Evolutionary conservation across 805 yeast species (phyloP), one percentile per base, ranked within the genome.

Genomic region (Saccharomycopsis fermentans): DNA sequence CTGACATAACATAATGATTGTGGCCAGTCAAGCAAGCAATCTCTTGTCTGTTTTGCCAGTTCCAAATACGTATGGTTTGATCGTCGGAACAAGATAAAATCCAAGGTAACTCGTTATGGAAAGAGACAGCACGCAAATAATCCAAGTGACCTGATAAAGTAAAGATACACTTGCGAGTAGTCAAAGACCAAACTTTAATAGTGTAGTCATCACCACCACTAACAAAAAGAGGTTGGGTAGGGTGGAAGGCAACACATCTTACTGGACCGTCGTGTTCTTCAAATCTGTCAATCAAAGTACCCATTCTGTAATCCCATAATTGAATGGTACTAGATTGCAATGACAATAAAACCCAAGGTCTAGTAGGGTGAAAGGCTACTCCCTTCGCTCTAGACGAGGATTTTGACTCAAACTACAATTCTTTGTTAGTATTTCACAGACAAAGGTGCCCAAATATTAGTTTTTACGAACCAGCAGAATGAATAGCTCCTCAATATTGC

Each of bases 191-290:
- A 26, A 94, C 97, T 71, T 90, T 90, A 68, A 94, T 84, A 53
- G 94, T 81, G 70, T 91, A 89, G 71, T 94, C 99, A 71, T 94
- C 99, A 71, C 97, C 97, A 66, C 98, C 96, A 14, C 97, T 90
- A 37, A 83, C 98, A 71, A 94, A 94, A 63, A 94, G 80, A 35
- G 98, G 98, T 75, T 94, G 99, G 4, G 98, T 90, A 59, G 97
- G 97, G 74, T 94, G 99, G 80, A 94, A 92, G 70, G 84, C 92
- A 48, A 94, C 88, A 61, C 91, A 84, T 73, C 99, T 84, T 27
- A 94, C 99, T 2, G 99, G 98, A 29, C 99, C 99, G 67, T 88
- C 96, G 71, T 94, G 99, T 67, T 92, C 99, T 73, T 94, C 99
- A 68, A 90, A 94, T 59, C 97, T 81, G 72, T 91, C 98, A 69